Percentiles rank a stretch among this genome's conserved stretches.
phyloP scores from a whole-genome alignment of 1,139 yeast genomes.

The Diutina siamensis region DNA sequence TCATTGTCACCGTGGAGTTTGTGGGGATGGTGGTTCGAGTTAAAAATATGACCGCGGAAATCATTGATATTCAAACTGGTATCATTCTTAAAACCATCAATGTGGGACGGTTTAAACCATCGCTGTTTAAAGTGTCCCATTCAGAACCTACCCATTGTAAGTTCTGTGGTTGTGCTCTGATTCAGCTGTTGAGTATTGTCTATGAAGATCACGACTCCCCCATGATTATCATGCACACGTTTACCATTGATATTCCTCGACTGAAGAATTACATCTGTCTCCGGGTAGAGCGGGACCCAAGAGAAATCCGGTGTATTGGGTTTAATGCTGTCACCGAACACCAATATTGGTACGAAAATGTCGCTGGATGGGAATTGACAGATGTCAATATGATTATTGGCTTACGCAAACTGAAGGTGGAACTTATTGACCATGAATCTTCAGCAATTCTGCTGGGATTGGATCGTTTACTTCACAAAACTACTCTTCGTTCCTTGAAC shows the following conservation, averaged over 20 bases:
- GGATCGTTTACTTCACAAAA: neutral
- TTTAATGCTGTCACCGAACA: slow-evolving; percentile 65
- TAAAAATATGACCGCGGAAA: slow-evolving; percentile 40
- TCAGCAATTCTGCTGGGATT: neutral
- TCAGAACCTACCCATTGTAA: slow-evolving; percentile 81
- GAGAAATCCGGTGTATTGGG: slow-evolving; percentile 83
- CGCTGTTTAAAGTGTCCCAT: slow-evolving; percentile 57
- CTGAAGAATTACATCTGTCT: slow-evolving; percentile 75
- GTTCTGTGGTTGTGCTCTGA: slow-evolving; percentile 83
- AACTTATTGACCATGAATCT: neutral
- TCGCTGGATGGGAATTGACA: slow-evolving; percentile 70
- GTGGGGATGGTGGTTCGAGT: slow-evolving; percentile 64
- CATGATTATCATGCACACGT: slow-evolving; percentile 61
- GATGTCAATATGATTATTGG: slow-evolving; percentile 73
- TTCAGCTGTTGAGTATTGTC: slow-evolving; percentile 57
- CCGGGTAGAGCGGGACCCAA: slow-evolving; percentile 83
- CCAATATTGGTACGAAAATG: slow-evolving; percentile 52
- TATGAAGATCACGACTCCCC: slow-evolving; percentile 52
- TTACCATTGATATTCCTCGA: slow-evolving; percentile 50
- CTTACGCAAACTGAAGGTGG: neutral
- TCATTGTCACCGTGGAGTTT: slow-evolving; percentile 42
- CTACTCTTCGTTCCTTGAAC: neutral
- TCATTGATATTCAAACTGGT: slow-evolving; percentile 73
- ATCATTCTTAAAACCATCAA: slow-evolving; percentile 42
- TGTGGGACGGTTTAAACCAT: slow-evolving; percentile 53